Percentiles rank a stretch among this genome's conserved stretches.
Evolutionary conservation across 257 asterid genomes (phyloP).

Genomic region (Misopates orontium): DNA sequence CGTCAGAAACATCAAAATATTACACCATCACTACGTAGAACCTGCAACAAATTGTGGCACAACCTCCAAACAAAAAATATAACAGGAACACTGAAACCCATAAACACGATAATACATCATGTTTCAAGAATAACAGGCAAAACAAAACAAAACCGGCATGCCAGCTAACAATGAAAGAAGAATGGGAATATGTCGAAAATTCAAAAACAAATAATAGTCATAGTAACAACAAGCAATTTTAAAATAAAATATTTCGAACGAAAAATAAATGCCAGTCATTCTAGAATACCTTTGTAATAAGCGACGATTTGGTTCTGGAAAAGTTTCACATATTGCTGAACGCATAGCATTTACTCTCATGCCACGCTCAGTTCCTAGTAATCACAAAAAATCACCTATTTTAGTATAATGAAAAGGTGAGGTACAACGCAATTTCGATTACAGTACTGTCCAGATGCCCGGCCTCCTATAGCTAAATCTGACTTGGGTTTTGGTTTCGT

Average conservation of each 20-base stretch:
- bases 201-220: too few relatives aligned
- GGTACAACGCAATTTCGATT: slow-evolving; percentile 6
- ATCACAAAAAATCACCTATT: slow-evolving; percentile 27
- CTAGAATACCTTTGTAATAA: slow-evolving; percentile 74
- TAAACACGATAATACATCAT: neutral
- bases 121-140: neutral
- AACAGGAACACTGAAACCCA: too few relatives aligned
- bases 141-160: neutral
- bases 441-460: slow-evolving; percentile 1
- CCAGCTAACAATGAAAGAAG: neutral
- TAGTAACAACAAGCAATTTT: neutral
- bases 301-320: slow-evolving; percentile 98
- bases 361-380: slow-evolving; percentile 82
- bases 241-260: slow-evolving; percentile 20
- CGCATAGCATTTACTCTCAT: slow-evolving; percentile 80
- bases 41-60: slow-evolving; percentile 6
- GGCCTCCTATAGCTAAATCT: neutral
- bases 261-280: neutral
- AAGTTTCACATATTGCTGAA: slow-evolving; percentile 92
- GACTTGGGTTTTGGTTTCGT: neutral
- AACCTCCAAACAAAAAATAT: neutral
- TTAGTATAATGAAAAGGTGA: slow-evolving; percentile 12
- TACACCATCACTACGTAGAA: neutral
- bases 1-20: neutral
- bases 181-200: slow-evolving; percentile 1